Percentiles rank a stretch among this genome's conserved stretches.
These are phyloP conservation scores for Collybia sp. DNA, from an alignment of 768 basidiomycete species.

Conservation along the genomic window DNA sequence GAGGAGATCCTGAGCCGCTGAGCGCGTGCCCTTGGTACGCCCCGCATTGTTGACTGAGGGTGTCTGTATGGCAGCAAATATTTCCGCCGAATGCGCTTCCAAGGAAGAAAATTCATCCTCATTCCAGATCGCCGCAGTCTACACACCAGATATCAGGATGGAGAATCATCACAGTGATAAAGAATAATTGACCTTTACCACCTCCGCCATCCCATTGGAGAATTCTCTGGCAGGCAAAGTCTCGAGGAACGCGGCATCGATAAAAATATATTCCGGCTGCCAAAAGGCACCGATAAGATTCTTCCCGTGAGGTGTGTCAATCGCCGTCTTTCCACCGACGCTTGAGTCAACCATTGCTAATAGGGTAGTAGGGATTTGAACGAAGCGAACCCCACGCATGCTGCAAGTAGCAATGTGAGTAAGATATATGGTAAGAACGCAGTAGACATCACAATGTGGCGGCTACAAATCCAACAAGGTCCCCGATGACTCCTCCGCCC, in stretches of 20 bases:
- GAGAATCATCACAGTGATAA: neutral
- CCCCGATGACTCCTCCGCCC: conserved; percentile 96
- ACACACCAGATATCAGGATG: conserved; percentile 4
- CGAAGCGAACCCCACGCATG: conserved; percentile 95
- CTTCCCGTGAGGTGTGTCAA: conserved; percentile 97
- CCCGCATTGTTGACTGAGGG: conserved; percentile 57
- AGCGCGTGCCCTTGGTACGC: conserved; percentile 60
- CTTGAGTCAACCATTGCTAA: conserved; percentile 99
- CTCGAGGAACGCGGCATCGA: conserved; percentile 93
- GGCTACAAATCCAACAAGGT: conserved; percentile 94
- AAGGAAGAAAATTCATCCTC: conserved; percentile 84
- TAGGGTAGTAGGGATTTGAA: conserved; percentile 94
- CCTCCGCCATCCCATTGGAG: conserved; percentile 98
- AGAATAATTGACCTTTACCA: conserved; percentile 72
- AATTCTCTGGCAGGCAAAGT: conserved; percentile 90
- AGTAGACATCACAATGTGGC: conserved; percentile 80
- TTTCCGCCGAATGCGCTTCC: conserved; percentile 81
- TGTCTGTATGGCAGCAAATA: conserved; percentile 79
- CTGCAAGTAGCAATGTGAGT: conserved; percentile 30
- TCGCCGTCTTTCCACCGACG: conserved; percentile 98
- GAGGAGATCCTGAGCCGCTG: conserved; percentile 73
- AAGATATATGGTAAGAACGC: conserved; percentile 3
- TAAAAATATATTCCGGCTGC: conserved; percentile 97
- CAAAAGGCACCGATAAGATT: conserved; percentile 98
- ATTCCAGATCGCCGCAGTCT: conserved; percentile 99